Percentiles rank a stretch among this genome's conserved stretches.
These are phyloP conservation scores for Pseudogymnoascus sp. DNA, from an alignment of 2,329 filamentous ascomycete genomes.

Conservation along the genomic window DNA sequence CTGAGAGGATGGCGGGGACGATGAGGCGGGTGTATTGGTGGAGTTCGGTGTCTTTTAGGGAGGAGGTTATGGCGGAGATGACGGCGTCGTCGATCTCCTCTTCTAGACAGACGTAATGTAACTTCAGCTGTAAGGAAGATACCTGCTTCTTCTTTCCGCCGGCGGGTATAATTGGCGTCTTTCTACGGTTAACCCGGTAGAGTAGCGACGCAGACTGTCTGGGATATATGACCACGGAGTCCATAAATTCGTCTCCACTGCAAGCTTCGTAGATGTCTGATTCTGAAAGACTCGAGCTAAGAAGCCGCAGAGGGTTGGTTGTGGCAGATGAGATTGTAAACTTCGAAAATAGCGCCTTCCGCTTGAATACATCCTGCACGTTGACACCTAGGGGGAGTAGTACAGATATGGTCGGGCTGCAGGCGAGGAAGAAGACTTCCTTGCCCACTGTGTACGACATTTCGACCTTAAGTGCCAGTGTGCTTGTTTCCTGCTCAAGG, in stretches of 20 bases:
- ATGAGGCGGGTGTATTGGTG: conserved; percentile 42
- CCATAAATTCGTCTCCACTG: conserved; percentile 47
- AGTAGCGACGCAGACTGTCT: conserved; percentile 74
- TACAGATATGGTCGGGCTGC: conserved; percentile 58
- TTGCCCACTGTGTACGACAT: conserved; percentile 62
- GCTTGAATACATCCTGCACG: conserved; percentile 92
- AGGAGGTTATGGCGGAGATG: conserved; percentile 35
- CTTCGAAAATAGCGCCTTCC: conserved; percentile 70
- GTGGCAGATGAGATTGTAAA: conserved; percentile 85
- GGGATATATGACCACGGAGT: conserved; percentile 61
- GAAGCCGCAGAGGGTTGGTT: conserved; percentile 64
- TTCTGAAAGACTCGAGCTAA: conserved; percentile 61
- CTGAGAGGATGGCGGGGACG: conserved; percentile 36
- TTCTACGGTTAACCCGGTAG: conserved; percentile 62
- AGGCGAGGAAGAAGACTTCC: conserved; percentile 58
- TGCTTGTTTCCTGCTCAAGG: conserved; percentile 66
- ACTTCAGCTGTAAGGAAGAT: conserved; percentile 53
- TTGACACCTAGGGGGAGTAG: conserved; percentile 85
- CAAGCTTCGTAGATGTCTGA: conserved; percentile 63
- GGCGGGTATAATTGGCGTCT: conserved; percentile 31
- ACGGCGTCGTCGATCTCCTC: conserved; percentile 59
- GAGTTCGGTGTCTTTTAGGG: conserved; percentile 36
- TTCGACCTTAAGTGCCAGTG: conserved; percentile 69
- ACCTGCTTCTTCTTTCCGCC: conserved; percentile 28
- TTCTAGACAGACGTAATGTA: conserved; percentile 70